Percentiles rank a stretch among this genome's conserved stretches.
These are phyloP conservation scores for Orobanche coerulescens DNA, from an alignment of 257 asterid genomes.

Conservation along the genomic window DNA sequence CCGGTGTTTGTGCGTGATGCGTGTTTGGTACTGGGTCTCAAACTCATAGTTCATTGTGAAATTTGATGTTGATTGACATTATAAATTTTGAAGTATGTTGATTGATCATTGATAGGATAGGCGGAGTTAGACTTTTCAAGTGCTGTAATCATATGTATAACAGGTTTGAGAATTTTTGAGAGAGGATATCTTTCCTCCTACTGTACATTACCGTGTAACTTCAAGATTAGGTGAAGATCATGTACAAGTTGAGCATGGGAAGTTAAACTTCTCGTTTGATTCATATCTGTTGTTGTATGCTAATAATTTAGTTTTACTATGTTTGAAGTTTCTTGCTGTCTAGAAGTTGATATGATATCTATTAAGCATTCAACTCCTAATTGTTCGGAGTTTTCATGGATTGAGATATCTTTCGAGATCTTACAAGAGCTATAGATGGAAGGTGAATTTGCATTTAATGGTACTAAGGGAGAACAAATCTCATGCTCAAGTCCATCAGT, in stretches of 20 bases:
- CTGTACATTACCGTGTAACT: conserved; percentile 11
- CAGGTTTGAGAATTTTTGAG: conserved; percentile 14
- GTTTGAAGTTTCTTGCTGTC: not conserved
- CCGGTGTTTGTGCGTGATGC: not conserved
- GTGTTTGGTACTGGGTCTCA: conserved; percentile 3
- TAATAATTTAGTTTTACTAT: not conserved
- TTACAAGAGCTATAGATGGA: no score
- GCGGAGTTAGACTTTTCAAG: not conserved
- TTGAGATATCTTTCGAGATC: no score
- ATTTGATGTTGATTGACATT: not conserved
- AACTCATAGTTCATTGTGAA: not conserved
- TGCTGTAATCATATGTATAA: conserved; percentile 16
- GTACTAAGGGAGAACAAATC: no score
- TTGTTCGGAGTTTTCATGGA: no score
- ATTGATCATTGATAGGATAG: not conserved
- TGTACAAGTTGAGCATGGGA: conserved; percentile 17
- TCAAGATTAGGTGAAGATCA: not conserved
- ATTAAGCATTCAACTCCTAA: no score
- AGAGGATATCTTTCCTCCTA: not conserved
- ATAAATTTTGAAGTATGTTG: conserved; percentile 9
- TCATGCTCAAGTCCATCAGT: no score
- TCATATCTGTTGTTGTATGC: not conserved
- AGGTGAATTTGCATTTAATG: no score
- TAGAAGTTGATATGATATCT: no score
- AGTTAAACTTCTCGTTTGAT: not conserved